Percentiles rank a stretch among this genome's conserved stretches.
These are phyloP conservation scores for Bjerkandera adusta DNA, from an alignment of 1,284 basidiomycete species.

Conservation along the genomic window DNA sequence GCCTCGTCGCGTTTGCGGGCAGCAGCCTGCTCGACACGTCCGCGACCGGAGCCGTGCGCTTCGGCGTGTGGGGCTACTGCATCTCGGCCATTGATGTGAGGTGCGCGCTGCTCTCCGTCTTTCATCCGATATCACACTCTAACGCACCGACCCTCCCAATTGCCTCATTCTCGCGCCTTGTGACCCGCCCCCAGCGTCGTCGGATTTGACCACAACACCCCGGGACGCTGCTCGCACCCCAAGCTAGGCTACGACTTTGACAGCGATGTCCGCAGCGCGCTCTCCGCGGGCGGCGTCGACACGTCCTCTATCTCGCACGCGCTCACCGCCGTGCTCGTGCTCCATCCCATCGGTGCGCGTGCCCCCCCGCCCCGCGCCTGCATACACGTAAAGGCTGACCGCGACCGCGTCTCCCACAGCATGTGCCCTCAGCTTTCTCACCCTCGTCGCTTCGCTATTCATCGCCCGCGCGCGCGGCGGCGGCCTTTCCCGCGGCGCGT, in stretches of 20 bases:
- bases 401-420: slow-evolving; percentile 31
- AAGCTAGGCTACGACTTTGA: slow-evolving; percentile 55
- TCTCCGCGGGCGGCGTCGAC: slow-evolving; percentile 39
- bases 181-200: slow-evolving; percentile 33
- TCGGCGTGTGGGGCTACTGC: slow-evolving; percentile 66
- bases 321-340: slow-evolving; percentile 37
- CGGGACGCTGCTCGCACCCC: slow-evolving; percentile 42
- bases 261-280: slow-evolving; percentile 38
- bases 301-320: slow-evolving; percentile 39
- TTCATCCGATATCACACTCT: slow-evolving; percentile 11
- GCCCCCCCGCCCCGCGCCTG: slow-evolving; percentile 2
- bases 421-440: slow-evolving; percentile 49
- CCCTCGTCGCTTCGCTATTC: slow-evolving; percentile 46
- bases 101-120: slow-evolving; percentile 30
- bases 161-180: slow-evolving; percentile 8
- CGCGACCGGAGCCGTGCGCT: slow-evolving; percentile 39
- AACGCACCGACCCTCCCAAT: slow-evolving; percentile 11
- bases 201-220: slow-evolving; percentile 35
- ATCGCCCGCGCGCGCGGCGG: slow-evolving; percentile 35
- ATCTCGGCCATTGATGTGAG: slow-evolving; percentile 42
- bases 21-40: slow-evolving; percentile 34
- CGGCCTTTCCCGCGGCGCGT: slow-evolving; percentile 30
- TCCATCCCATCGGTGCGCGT: slow-evolving; percentile 46
- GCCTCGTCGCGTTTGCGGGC: slow-evolving; percentile 37
- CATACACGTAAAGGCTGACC: slow-evolving; percentile 2